Percentiles rank a stretch among this genome's conserved stretches.
phyloP scores from a whole-genome alignment of 352 stramenopile species.

The Phytophthora sojae region DNA sequence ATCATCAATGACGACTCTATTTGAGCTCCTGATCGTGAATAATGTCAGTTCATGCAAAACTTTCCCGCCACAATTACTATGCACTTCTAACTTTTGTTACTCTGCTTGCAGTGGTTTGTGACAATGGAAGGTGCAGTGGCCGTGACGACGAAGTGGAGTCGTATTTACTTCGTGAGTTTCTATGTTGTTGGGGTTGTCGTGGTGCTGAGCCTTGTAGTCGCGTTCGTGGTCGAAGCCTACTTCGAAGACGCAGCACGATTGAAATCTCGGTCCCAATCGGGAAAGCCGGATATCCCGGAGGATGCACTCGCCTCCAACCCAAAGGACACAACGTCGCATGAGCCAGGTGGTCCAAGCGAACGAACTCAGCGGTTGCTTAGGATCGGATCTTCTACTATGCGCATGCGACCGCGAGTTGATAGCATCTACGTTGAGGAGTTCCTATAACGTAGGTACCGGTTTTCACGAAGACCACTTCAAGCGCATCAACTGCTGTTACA shows the following conservation, averaged over 20 bases:
- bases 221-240: slow-evolving; percentile 72
- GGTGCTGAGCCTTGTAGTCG: slow-evolving; percentile 77
- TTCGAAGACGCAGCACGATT: slow-evolving; percentile 38
- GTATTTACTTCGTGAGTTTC: slow-evolving; percentile 78
- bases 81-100: slow-evolving; percentile 2
- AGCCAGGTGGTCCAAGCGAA: neutral
- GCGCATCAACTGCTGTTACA: neutral
- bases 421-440: slow-evolving; percentile 60
- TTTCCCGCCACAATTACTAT: neutral
- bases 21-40: slow-evolving; percentile 81
- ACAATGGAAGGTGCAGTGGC: slow-evolving; percentile 68
- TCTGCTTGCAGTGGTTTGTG: slow-evolving; percentile 60
- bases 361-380: slow-evolving; percentile 26
- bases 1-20: slow-evolving; percentile 67
- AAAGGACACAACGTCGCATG: neutral
- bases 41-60: slow-evolving; percentile 49
- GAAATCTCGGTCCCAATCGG: neutral
- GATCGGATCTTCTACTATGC: slow-evolving; percentile 26
- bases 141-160: slow-evolving; percentile 61
- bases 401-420: slow-evolving; percentile 42
- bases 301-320: neutral
- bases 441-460: slow-evolving; percentile 24
- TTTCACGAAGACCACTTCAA: neutral
- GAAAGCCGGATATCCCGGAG: neutral
- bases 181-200: slow-evolving; percentile 78